Percentiles rank a stretch among this genome's conserved stretches.
phyloP scores from a whole-genome alignment of 768 basidiomycete genomes.

The Arthromyces matolae region DNA sequence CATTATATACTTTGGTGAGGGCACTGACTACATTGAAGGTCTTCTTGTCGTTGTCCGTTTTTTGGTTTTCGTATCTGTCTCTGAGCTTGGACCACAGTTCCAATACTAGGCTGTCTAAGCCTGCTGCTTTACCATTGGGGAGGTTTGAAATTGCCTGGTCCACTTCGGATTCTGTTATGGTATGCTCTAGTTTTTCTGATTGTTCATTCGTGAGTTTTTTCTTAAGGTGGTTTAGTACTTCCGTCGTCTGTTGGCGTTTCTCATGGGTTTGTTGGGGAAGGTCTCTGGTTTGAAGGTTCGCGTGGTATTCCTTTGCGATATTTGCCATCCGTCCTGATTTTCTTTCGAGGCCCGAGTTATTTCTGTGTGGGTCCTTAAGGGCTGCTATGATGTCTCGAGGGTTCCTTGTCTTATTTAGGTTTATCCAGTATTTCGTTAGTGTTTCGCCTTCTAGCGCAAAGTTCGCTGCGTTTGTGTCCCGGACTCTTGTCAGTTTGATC shows the following conservation, averaged over 20 bases:
- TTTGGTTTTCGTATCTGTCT: not conserved
- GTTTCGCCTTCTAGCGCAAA: slow-evolving; percentile 14
- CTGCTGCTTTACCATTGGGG: slow-evolving; percentile 18
- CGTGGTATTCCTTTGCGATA: slow-evolving; percentile 25
- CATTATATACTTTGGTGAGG: slow-evolving; percentile 4
- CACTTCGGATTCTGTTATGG: not conserved
- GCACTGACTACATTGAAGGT: not conserved
- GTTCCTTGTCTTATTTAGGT: not conserved
- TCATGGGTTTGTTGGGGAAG: slow-evolving; percentile 1
- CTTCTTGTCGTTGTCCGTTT: not conserved
- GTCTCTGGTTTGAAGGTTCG: slow-evolving; percentile 22
- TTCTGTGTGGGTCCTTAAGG: not conserved
- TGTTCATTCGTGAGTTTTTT: not conserved
- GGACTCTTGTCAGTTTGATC: not conserved
- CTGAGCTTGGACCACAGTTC: slow-evolving; percentile 18
- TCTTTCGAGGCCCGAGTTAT: not conserved
- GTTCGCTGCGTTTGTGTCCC: slow-evolving; percentile 6
- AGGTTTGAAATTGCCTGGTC: slow-evolving; percentile 4
- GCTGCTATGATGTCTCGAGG: slow-evolving; percentile 18
- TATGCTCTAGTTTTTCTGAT: not conserved
- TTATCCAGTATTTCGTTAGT: slow-evolving; percentile 20
- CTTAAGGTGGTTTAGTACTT: not conserved
- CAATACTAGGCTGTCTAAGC: slow-evolving; percentile 24
- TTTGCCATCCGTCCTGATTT: slow-evolving; percentile 29
- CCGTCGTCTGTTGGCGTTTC: not conserved